Conservation (phyloP, 169 alveolate genomes). For the Plasmodium fragile region DNA sequence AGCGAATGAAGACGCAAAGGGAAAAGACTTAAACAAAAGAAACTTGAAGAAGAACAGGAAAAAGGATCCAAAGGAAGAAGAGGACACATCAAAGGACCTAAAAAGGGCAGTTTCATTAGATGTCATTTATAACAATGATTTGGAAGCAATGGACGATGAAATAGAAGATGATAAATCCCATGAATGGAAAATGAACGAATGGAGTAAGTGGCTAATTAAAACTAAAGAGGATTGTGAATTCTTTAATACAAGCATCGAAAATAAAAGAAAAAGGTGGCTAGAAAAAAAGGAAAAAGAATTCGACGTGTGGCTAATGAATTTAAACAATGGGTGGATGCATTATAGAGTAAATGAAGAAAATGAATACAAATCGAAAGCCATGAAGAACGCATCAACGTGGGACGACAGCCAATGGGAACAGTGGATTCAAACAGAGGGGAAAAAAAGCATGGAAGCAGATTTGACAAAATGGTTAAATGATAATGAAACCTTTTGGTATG, state of each 20-base stretch:
- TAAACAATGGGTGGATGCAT: conserved; percentile 9
- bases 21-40: not conserved
- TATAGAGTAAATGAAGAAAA: not conserved
- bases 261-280: conserved; percentile 15
- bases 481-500: not conserved
- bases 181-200: conserved; percentile 29
- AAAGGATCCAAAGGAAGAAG: not conserved
- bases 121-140: not conserved
- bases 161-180: not conserved
- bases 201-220: conserved; percentile 20
- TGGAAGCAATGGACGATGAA: not conserved
- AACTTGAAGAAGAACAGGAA: not conserved
- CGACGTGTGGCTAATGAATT: not conserved
- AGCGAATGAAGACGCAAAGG: not conserved
- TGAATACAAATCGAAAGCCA: not conserved
- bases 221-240: conserved; percentile 22
- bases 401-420: conserved; percentile 8
- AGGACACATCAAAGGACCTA: not conserved
- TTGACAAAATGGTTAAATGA: conserved; percentile 16
- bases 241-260: not conserved
- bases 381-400: not conserved
- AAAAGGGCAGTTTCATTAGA: not conserved
- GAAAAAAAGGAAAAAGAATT: conserved; percentile 6
- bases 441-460: not conserved
- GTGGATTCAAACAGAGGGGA: conserved; percentile 31